These are phyloP conservation scores for Trichoderma guizhouense DNA, from an alignment of 2,329 filamentous ascomycete genomes.

Conservation along the genomic window DNA sequence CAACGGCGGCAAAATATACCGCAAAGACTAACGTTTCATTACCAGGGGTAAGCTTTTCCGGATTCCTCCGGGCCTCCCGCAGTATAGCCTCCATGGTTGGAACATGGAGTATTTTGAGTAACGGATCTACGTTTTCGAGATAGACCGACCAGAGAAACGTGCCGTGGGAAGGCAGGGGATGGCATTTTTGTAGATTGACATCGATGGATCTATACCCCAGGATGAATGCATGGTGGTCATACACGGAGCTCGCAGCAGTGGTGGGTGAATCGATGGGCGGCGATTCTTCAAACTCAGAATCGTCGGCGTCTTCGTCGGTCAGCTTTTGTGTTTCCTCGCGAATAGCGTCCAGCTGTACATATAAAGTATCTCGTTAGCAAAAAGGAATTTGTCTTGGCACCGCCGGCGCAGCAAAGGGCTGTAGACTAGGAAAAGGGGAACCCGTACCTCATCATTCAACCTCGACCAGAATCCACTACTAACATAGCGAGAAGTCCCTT, in stretches of 20 bases:
- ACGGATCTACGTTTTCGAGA: conserved; percentile 69
- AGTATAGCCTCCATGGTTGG: conserved; percentile 63
- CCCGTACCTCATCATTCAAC: conserved; percentile 66
- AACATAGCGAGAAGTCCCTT: conserved; percentile 67
- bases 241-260: conserved; percentile 29
- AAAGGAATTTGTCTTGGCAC: neutral
- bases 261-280: conserved; percentile 44
- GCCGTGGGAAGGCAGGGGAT: conserved; percentile 64
- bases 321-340: conserved; percentile 49
- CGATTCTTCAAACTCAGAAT: conserved; percentile 58
- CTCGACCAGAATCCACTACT: conserved; percentile 75
- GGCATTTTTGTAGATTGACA: conserved; percentile 61
- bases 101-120: conserved; percentile 69
- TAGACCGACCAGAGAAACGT: conserved; percentile 67
- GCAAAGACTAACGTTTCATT: conserved; percentile 63
- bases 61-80: conserved; percentile 56
- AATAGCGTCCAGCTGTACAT: conserved; percentile 37
- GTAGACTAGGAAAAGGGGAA: neutral
- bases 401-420: neutral
- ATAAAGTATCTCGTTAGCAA: neutral
- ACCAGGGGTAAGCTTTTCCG: conserved; percentile 53
- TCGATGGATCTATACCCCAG: conserved; percentile 70
- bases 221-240: conserved; percentile 68
- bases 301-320: conserved; percentile 43
- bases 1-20: conserved; percentile 57